These are phyloP conservation scores for Tetrapyrgos nigripes DNA, from an alignment of 1,284 basidiomycete species.

Conservation along the genomic window DNA sequence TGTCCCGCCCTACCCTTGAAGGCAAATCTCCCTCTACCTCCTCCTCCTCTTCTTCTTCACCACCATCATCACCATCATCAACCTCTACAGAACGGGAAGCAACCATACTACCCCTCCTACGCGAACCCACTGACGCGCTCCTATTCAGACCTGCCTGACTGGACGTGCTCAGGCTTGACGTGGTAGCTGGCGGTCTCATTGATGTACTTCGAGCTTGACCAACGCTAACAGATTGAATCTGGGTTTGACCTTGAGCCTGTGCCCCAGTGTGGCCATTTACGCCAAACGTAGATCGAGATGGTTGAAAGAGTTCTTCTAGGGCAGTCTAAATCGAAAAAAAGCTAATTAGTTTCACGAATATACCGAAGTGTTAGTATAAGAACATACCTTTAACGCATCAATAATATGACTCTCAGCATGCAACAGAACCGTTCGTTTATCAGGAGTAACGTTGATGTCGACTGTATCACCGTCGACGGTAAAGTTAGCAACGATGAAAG, in stretches of 20 bases:
- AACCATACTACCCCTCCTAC: background rate
- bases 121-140: background rate
- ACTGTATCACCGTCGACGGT: conserved; percentile 65
- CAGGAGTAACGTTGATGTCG: conserved; percentile 97
- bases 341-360: background rate
- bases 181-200: background rate
- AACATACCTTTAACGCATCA: conserved; percentile 73
- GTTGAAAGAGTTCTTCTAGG: conserved; percentile 64
- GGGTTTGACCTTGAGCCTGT: background rate
- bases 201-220: background rate
- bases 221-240: background rate
- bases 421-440: conserved; percentile 94
- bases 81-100: too few species aligned
- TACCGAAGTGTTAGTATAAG: background rate
- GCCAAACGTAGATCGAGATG: conserved; percentile 73
- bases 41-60: background rate
- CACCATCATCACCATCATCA: too few species aligned
- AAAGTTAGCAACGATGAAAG: conserved; percentile 88
- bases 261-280: conserved; percentile 40
- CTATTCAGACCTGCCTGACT: background rate
- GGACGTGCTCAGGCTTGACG: background rate
- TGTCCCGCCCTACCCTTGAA: background rate
- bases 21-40: background rate
- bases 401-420: conserved; percentile 90
- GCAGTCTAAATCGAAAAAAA: conserved; percentile 1